Conservation (phyloP, 306 rosid genomes). For the Lathyrus aphaca region DNA sequence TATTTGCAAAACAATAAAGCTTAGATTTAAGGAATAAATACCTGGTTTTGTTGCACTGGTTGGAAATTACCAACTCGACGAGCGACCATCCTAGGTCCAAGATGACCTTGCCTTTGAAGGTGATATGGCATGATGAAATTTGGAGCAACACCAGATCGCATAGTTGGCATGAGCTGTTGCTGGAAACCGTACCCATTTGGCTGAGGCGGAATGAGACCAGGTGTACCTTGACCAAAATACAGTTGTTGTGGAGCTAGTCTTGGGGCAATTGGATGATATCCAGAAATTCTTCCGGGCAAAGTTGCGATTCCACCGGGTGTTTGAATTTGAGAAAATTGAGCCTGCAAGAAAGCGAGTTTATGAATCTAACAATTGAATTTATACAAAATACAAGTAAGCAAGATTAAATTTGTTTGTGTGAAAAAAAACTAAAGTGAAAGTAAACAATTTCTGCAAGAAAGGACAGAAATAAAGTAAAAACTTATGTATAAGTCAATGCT, state of each 20-base stretch:
- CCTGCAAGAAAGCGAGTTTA: conserved; percentile 45
- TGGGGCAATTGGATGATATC: conserved; percentile 59
- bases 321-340: conserved; percentile 69
- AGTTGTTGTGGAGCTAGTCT: conserved; percentile 71
- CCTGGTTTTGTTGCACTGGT: conserved; percentile 66
- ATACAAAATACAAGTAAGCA: conserved; percentile 13
- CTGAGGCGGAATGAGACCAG: conserved; percentile 71
- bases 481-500: background rate
- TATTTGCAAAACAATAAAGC: background rate
- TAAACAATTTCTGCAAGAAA: background rate
- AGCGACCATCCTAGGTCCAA: conserved; percentile 58
- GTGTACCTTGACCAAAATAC: conserved; percentile 68
- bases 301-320: conserved; percentile 56
- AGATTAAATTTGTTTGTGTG: conserved; percentile 7
- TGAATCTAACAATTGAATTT: background rate
- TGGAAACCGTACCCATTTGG: conserved; percentile 76
- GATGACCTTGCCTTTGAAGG: conserved; percentile 73
- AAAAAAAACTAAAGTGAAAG: background rate
- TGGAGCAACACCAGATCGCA: conserved; percentile 71
- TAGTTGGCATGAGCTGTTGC: conserved; percentile 70
- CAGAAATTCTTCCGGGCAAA: conserved; percentile 58
- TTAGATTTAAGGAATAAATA: conserved; percentile 28
- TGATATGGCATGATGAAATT: conserved; percentile 76
- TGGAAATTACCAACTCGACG: conserved; percentile 65
- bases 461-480: background rate